These are phyloP conservation scores for Teratosphaeria epicoccoides DNA, from an alignment of 2,329 filamentous ascomycete species.

Conservation along the genomic window DNA sequence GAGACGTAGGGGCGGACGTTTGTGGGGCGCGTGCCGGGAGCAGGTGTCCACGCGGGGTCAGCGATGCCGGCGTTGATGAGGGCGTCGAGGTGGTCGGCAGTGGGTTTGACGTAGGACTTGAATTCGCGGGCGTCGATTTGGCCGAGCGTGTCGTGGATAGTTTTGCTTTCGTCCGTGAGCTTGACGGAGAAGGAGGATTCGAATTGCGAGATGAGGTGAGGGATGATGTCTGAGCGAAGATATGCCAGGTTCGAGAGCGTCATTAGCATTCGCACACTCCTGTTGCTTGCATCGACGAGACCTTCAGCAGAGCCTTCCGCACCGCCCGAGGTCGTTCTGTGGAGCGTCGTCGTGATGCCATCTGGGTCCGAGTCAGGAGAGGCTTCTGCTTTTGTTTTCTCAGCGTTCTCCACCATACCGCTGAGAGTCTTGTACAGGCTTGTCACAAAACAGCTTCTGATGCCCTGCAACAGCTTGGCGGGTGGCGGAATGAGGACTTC, in stretches of 20 bases:
- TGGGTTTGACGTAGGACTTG: slow-evolving; percentile 77
- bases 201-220: slow-evolving; percentile 81
- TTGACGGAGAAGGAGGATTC: slow-evolving; percentile 91
- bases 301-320: slow-evolving; percentile 19
- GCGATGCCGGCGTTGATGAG: slow-evolving; percentile 65
- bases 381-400: slow-evolving; percentile 52
- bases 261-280: slow-evolving; percentile 67
- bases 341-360: slow-evolving; percentile 32
- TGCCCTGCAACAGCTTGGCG: slow-evolving; percentile 78
- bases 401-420: slow-evolving; percentile 94
- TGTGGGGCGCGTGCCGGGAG: slow-evolving; percentile 43
- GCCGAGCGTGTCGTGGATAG: slow-evolving; percentile 76
- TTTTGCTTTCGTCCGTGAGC: slow-evolving; percentile 84
- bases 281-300: slow-evolving; percentile 43
- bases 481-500: slow-evolving; percentile 80
- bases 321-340: slow-evolving; percentile 28
- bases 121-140: slow-evolving; percentile 90
- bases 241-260: slow-evolving; percentile 86
- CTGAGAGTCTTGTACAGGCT: slow-evolving; percentile 89
- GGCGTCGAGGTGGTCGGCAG: slow-evolving; percentile 54
- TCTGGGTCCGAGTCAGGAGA: slow-evolving; percentile 46
- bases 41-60: slow-evolving; percentile 59
- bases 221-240: slow-evolving; percentile 71
- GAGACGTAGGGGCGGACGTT: slow-evolving; percentile 85
- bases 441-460: slow-evolving; percentile 82